Evolutionary conservation across 331 rosid species (phyloP).

Genomic region (Ulmus americana): DNA sequence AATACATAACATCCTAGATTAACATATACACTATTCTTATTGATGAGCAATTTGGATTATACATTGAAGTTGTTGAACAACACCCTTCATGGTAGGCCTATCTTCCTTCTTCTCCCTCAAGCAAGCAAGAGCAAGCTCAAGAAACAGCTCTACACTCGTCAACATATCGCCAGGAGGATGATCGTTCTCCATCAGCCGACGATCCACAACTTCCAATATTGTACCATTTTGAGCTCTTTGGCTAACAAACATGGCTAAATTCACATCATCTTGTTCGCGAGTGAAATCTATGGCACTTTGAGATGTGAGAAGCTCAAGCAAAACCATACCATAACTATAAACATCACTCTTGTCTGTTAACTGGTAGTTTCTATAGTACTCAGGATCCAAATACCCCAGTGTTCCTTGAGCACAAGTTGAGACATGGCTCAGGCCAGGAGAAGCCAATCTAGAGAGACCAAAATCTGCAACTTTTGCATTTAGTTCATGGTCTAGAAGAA

Average conservation of each 20-base stretch:
- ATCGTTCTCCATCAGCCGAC: conserved; percentile 37
- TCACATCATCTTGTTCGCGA: conserved; percentile 64
- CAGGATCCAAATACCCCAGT: conserved; percentile 87
- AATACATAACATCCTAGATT: neutral
- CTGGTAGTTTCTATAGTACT: conserved; percentile 77
- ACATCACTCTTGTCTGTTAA: conserved; percentile 94
- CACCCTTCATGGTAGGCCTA: conserved; percentile 75
- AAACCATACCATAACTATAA: conserved; percentile 84
- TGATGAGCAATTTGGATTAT: conserved; percentile 43
- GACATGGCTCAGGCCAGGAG: conserved; percentile 80
- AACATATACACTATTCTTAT: conserved; percentile 16
- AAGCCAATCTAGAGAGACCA: conserved; percentile 87
- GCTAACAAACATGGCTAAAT: conserved; percentile 57
- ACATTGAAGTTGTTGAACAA: conserved; percentile 57
- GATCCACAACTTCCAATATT: conserved; percentile 55
- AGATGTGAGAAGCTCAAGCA: conserved; percentile 83
- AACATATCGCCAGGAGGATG: conserved; percentile 20
- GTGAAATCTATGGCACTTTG: conserved; percentile 77
- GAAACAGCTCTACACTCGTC: conserved; percentile 49
- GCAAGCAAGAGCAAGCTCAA: conserved; percentile 76
- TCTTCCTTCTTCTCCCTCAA: conserved; percentile 72
- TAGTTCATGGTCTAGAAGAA: conserved; percentile 58
- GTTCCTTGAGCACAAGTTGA: conserved; percentile 99
- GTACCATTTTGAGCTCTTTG: conserved; percentile 44
- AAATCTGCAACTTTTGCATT: conserved; percentile 87